phyloP scores from a whole-genome alignment of 2,329 filamentous ascomycete genomes.

The Beauveria brongniartii region DNA sequence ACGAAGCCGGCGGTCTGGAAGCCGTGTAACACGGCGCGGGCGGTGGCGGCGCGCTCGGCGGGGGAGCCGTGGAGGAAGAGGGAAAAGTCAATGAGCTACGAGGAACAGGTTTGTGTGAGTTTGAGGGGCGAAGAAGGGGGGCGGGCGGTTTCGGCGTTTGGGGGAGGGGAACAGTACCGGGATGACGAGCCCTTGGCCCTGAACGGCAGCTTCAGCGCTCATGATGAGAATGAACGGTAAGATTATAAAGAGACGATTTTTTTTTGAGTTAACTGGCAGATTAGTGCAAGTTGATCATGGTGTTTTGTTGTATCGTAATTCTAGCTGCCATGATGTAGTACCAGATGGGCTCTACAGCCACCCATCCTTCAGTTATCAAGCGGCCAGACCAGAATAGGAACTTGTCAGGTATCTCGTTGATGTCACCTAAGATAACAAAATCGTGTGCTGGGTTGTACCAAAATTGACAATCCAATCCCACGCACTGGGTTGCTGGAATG shows the following conservation, averaged over 20 bases:
- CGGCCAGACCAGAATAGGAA: not conserved
- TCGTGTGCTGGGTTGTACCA: no score
- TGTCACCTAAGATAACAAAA: not conserved
- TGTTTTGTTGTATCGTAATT: not conserved
- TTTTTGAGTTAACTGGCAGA: not conserved
- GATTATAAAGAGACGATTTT: no score
- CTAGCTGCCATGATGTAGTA: not conserved
- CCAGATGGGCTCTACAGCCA: not conserved
- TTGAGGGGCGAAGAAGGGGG: constrained; percentile 14
- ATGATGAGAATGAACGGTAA: not conserved
- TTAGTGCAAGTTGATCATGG: not conserved
- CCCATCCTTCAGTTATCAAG: not conserved
- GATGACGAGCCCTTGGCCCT: constrained; percentile 45
- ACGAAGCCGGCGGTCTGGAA: constrained; percentile 86
- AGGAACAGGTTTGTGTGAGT: constrained; percentile 10
- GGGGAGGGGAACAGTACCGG: constrained; percentile 30
- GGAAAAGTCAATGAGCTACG: constrained; percentile 70
- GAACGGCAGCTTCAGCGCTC: constrained; percentile 32
- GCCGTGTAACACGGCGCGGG: constrained; percentile 64
- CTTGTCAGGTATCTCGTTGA: not conserved
- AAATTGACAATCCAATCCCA: not conserved
- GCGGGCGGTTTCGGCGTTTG: not conserved
- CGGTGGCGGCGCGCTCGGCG: constrained; percentile 54
- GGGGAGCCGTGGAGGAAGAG: constrained; percentile 58
- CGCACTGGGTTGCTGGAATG: not conserved